Conservation (phyloP, 176 grass and related monocot species). For the Oryza punctata region DNA sequence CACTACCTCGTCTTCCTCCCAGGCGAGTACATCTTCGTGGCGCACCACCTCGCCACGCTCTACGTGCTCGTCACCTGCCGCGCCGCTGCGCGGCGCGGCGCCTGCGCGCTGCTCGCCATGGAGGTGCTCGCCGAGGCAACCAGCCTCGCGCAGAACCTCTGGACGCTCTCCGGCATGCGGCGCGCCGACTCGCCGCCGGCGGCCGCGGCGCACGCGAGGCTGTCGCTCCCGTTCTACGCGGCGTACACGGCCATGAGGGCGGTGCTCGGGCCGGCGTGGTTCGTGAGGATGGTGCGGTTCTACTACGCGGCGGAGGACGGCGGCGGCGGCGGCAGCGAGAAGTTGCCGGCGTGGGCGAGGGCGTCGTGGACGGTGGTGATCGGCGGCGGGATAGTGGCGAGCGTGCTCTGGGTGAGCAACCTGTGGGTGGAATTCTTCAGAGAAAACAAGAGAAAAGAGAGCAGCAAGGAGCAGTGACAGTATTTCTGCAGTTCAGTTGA, state of each 20-base stretch:
- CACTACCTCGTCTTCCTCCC: conserved; percentile 74
- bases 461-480: conserved; percentile 20
- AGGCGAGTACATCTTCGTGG: conserved; percentile 58
- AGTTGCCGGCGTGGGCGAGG: conserved; percentile 63
- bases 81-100: conserved; percentile 48
- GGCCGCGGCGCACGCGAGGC: conserved; percentile 11
- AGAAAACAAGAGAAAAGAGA: conserved; percentile 34
- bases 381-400: conserved; percentile 58
- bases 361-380: conserved; percentile 73
- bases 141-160: conserved; percentile 71
- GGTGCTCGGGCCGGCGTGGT: conserved; percentile 54
- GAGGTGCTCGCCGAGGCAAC: conserved; percentile 65
- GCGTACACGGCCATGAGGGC: conserved; percentile 69
- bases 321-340: conserved; percentile 2
- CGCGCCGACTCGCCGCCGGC: conserved; percentile 42
- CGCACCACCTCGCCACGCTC: conserved; percentile 84
- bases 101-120: conserved; percentile 55
- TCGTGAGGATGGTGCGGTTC: conserved; percentile 56
- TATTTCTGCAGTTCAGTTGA: not conserved
- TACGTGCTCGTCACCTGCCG: conserved; percentile 76
- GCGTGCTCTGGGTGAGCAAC: conserved; percentile 75
- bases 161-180: conserved; percentile 61
- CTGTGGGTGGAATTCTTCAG: conserved; percentile 64
- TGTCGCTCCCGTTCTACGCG: conserved; percentile 72
- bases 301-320: conserved; percentile 22